A percentile compares a stretch with the other conserved stretches of the same genome.
Conservation (phyloP, 176 grass and related monocot species). For the Alloteropsis semialata region DNA sequence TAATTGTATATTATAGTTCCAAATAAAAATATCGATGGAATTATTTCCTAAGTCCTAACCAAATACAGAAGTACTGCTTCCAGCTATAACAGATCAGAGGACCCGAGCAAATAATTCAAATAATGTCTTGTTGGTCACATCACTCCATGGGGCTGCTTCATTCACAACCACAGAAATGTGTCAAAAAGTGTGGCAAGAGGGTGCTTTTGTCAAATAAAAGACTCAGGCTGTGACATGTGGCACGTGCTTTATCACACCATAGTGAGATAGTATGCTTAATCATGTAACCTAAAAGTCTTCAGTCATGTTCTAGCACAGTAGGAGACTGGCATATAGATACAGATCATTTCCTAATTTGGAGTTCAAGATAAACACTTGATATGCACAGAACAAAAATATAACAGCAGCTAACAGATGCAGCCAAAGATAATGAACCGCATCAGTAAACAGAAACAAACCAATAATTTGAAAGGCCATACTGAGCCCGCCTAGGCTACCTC, state of each 20-base stretch:
- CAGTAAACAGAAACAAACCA: neutral
- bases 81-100: conserved; percentile 5
- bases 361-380: neutral
- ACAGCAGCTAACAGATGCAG: conserved; percentile 3
- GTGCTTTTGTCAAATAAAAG: neutral
- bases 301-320: neutral
- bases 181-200: neutral
- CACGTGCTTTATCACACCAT: neutral
- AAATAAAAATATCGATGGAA: neutral
- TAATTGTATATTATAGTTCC: neutral
- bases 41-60: neutral
- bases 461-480: neutral
- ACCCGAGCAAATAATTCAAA: neutral
- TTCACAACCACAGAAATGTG: neutral
- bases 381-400: neutral
- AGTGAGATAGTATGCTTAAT: neutral
- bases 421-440: neutral
- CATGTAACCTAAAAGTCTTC: neutral
- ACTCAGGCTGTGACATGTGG: neutral
- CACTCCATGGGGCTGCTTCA: neutral
- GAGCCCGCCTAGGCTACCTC: neutral
- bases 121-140: neutral
- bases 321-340: neutral
- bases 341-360: neutral
- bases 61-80: neutral